Evolutionary conservation across 495 filamentous ascomycete species (phyloP).

Genomic region (Mytilinidion resinicola): DNA sequence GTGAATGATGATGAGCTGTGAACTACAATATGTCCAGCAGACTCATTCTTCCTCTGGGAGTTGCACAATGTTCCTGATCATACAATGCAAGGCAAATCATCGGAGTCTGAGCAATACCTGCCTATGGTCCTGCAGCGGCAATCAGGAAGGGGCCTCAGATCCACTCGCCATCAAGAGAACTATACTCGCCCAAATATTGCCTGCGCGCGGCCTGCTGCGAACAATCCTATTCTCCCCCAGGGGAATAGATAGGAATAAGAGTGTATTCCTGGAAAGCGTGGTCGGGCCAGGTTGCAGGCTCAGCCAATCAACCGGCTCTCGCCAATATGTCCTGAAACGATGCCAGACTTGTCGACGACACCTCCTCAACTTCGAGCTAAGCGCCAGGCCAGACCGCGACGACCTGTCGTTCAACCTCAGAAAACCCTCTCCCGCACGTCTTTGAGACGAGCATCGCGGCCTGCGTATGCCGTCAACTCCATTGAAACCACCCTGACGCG

Average conservation of each 20-base stretch:
- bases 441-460: constrained; percentile 5
- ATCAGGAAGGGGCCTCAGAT: no score
- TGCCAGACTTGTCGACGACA: not conserved
- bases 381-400: constrained; percentile 13
- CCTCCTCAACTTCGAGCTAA: constrained; percentile 1
- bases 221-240: no score
- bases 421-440: constrained; percentile 5
- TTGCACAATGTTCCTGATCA: no score
- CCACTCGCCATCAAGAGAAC: no score
- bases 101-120: no score
- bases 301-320: not conserved
- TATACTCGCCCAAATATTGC: no score
- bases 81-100: no score
- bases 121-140: no score
- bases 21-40: no score
- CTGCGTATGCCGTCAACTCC: constrained; percentile 5
- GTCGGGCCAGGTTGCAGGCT: not conserved
- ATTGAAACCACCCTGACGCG: constrained; percentile 18
- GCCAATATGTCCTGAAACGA: not conserved
- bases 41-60: no score
- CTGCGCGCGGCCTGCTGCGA: no score
- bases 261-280: not conserved
- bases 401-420: constrained; percentile 20
- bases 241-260: not conserved
- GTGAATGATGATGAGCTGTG: no score